Base-by-base conservation (phyloP, 257 asterid genomes). In the Rubia yunnanensis region DNA sequence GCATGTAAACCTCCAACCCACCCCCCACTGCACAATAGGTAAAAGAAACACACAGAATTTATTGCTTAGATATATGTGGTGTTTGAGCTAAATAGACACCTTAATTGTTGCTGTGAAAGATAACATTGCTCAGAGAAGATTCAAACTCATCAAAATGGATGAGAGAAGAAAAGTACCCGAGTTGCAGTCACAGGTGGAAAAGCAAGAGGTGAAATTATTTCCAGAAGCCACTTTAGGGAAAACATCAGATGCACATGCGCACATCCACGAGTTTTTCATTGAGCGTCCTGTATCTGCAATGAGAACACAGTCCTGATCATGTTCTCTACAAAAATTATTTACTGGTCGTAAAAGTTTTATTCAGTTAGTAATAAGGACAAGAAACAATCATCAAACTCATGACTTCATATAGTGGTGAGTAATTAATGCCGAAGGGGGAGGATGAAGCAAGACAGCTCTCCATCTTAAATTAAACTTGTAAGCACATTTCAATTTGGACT, bases 151-250 rank as follows among this genome's bases (percentile, higher is more conserved):
- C 46, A 73, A 26, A 36, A 30, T 13, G 71, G 63, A 46, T 23
- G 60, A 50, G 49, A 78, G 66, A 64, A 44, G 67, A 31, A 26
- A 70, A 14, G 60, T 87, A 92, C 99, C 99, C 10, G 92, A 84
- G 38, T 74, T 72, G 68, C 99, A 94, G 63, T 79, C 72, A 85
- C 99, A 94, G 5, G 88, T 75, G 5, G 87, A 66, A 74, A 88
- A 94, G 81, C 98, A 94, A 80, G 81, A 69, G 67, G 77, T 74
- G 63, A 68, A 68, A 59, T 80, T 78, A 65, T 69, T 73, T 73
- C 73, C 83, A 54, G 82, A 61, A 11, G 71, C 78, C 71, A 90
- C 79, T 79, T 64, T 75, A 49, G 99, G 99, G 67, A 94, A 74
- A 31, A 84, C 85, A 73, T 84, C 83, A 36, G 74, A 64, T 10